These are phyloP conservation scores for Cubamyces lactineus DNA, from an alignment of 768 basidiomycete genomes.

Conservation along the genomic window DNA sequence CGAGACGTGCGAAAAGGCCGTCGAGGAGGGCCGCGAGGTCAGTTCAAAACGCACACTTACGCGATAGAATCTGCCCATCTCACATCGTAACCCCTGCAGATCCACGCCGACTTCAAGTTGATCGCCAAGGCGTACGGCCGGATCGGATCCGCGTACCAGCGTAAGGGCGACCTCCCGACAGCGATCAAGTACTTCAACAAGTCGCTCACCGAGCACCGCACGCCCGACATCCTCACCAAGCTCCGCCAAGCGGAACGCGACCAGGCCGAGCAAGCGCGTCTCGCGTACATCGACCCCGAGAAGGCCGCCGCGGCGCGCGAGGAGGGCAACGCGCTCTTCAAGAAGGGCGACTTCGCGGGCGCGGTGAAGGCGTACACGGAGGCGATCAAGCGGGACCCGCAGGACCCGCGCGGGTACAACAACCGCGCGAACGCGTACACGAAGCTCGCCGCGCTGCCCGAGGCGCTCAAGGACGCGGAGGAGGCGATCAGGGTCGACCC, in stretches of 20 bases:
- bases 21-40: slow-evolving; percentile 88
- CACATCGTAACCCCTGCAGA: slow-evolving; percentile 39
- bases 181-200: slow-evolving; percentile 95
- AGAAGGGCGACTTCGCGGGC: slow-evolving; percentile 86
- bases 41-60: slow-evolving; percentile 26
- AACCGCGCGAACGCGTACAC: slow-evolving; percentile 98
- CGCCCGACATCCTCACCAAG: slow-evolving; percentile 89
- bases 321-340: slow-evolving; percentile 92
- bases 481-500: slow-evolving; percentile 92
- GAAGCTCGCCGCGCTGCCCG: slow-evolving; percentile 90
- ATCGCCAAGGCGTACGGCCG: slow-evolving; percentile 94
- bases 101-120: slow-evolving; percentile 93
- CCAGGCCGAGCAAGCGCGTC: slow-evolving; percentile 75
- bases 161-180: slow-evolving; percentile 71
- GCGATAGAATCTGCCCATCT: neutral
- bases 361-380: slow-evolving; percentile 94
- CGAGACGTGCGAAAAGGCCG: slow-evolving; percentile 92
- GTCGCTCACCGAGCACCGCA: slow-evolving; percentile 94
- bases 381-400: slow-evolving; percentile 93
- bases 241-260: slow-evolving; percentile 81
- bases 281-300: slow-evolving; percentile 87
- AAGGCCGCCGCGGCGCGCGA: slow-evolving; percentile 83
- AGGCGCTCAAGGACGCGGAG: slow-evolving; percentile 95
- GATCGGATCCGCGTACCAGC: slow-evolving; percentile 81
- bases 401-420: slow-evolving; percentile 91